phyloP scores from a whole-genome alignment of 1,284 basidiomycete genomes.

The Leccinum solheimii region DNA sequence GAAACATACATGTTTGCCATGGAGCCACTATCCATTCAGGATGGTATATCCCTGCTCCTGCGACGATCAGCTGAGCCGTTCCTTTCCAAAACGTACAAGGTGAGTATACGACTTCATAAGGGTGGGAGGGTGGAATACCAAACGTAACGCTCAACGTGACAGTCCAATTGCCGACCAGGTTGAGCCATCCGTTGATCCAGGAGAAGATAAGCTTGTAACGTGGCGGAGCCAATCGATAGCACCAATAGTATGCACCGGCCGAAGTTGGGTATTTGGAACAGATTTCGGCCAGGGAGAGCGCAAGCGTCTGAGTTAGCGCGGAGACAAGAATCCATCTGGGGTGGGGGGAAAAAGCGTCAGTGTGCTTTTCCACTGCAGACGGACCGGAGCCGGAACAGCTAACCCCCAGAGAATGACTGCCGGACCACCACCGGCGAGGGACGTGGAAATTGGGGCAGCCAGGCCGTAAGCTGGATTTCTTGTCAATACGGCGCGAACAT shows the following conservation, averaged over 20 bases:
- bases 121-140: constrained; percentile 30
- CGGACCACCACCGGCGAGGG: constrained; percentile 53
- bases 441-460: constrained; percentile 52
- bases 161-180: constrained; percentile 57
- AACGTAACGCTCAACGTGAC: constrained; percentile 54
- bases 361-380: not conserved
- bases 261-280: constrained; percentile 58
- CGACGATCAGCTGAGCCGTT: constrained; percentile 50
- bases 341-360: not conserved
- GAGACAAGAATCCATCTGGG: constrained; percentile 51
- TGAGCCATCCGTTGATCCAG: constrained; percentile 61
- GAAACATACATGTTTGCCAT: constrained; percentile 51
- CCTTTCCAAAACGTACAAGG: constrained; percentile 34
- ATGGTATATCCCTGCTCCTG: constrained; percentile 50
- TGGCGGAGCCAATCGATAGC: constrained; percentile 49
- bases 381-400: not conserved
- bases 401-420: constrained; percentile 56
- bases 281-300: constrained; percentile 55
- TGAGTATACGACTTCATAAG: constrained; percentile 5
- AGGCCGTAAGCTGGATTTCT: constrained; percentile 47
- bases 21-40: constrained; percentile 49
- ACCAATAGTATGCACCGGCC: constrained; percentile 61
- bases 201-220: constrained; percentile 44
- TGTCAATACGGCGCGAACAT: constrained; percentile 5
- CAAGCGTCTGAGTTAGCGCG: constrained; percentile 44